Base-by-base conservation (phyloP, 768 basidiomycete genomes). In the Pilatotrama ljubarskyi region DNA sequence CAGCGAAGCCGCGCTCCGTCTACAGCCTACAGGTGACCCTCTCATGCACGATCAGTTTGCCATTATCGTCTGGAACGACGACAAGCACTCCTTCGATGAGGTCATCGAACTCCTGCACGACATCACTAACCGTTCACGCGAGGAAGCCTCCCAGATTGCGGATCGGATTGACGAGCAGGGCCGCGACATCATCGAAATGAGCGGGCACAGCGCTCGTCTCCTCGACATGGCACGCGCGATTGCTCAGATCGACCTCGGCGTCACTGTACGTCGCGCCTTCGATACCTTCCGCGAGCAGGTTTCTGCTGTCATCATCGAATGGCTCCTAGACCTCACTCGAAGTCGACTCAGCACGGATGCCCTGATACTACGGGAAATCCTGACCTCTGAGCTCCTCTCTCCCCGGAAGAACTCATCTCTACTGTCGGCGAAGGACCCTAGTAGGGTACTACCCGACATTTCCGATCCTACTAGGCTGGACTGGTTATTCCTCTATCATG, bases 51-150 rank as follows among this genome's bases (percentile, higher is more conserved):
- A 93, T 64, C 82, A 86, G 54, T 93, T 87, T 66, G 87, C 89
- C 43, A 80, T 98, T 58, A 79, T 96, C 25, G 74, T 98, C 5
- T 98, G 95, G 95, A 95, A 95, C 75, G 95, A 97, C 73, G 97
- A 99, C 73, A 96, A 95, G 66, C 97, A 98, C 73, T 94, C 93
- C 0, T 90, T 88, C 67, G 87, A 89, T 51, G 94, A 98, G 68
- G 87, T 97, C 54, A 88, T 88, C 62, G 82, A 84, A 61, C 81
- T 93, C 41, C 74, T 92, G 6, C 78, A 80, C 58, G 89, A 89
- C 44, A 73, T 81, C 15, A 80, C 78, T 1, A 74, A 72, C 17
- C 80, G 82, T 20, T 73, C 84, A 9, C 73, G 75, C 20, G 84
- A 84, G 38, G 85, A 88, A 26, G 89, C 90, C 0, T 66, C 74